Base-by-base conservation (phyloP, 768 basidiomycete species). In the Amanita molliuscula region DNA sequence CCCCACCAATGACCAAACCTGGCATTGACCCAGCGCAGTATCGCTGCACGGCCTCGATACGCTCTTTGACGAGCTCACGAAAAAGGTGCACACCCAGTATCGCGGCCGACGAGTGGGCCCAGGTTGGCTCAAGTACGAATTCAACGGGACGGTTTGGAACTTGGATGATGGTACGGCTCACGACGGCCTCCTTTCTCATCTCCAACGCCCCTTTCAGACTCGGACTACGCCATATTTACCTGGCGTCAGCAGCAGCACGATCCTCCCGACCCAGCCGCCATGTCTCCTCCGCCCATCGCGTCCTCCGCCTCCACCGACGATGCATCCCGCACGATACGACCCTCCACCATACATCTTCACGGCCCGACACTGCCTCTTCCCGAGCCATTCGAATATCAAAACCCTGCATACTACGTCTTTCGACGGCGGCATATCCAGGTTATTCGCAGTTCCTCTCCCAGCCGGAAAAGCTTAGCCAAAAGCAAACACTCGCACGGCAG, bases 81-180 rank as follows among this genome's bases (percentile, higher is more conserved):
- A 78, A 53, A 92, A 90, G 64, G 59, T 70, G 0, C 71, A 74
- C 37, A 71, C 72, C 0, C 78, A 78, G 18, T 82, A 81, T 59
- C 67, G 72, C 48, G 77, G 77, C 15, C 67, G 77, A 52, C 76
- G 77, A 16, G 78, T 92, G 16, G 81, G 79, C 26, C 72, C 84
- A 13, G 85, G 87, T 31, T 91, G 89, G 79, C 68, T 95, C 43
- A 90, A 92, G 59, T 97, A 97, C 61, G 78, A 86, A 54, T 93
- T 79, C 71, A 80, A 81, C 55, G 78, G 81, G 11, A 70, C 79
- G 0, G 63, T 88, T 44, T 96, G 88, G 88, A 85, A 87, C 59
- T 67, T 97, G 9, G 90, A 95, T 61, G 93, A 97, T 59, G 92
- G 92, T 86, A 58, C 59, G 15, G n/a, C 7, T 23, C 10, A 9